Evolutionary conservation across 768 basidiomycete species (phyloP).

Genomic region (Lepiota subincarnata): DNA sequence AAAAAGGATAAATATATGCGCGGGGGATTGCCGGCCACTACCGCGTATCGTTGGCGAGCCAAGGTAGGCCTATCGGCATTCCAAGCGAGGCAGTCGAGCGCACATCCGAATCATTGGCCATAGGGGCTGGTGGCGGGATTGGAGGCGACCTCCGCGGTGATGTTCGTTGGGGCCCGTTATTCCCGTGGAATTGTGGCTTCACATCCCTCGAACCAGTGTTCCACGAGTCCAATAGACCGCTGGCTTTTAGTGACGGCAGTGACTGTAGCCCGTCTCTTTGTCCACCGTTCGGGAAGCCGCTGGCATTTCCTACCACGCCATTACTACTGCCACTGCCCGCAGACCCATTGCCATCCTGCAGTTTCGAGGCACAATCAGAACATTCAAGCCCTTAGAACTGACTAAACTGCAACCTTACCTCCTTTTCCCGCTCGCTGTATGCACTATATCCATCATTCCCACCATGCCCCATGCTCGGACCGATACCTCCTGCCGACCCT

Average conservation of each 20-base stretch:
- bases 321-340: slow-evolving; percentile 9
- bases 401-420: slow-evolving; percentile 11
- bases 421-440: slow-evolving; percentile 19
- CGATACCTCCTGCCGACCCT: slow-evolving; percentile 16
- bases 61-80: slow-evolving; percentile 66
- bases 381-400: slow-evolving; percentile 6
- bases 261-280: slow-evolving; percentile 35
- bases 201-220: slow-evolving; percentile 25
- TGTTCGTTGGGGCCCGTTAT: slow-evolving; percentile 19
- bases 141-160: slow-evolving; percentile 26
- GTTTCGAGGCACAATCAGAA: slow-evolving; percentile 5
- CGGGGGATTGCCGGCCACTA: slow-evolving; percentile 21
- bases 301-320: slow-evolving; percentile 16
- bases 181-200: slow-evolving; percentile 17
- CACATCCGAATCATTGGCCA: slow-evolving; percentile 24
- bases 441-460: slow-evolving; percentile 16
- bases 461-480: slow-evolving; percentile 17
- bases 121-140: slow-evolving; percentile 15
- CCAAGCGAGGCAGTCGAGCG: slow-evolving; percentile 29
- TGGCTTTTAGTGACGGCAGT: slow-evolving; percentile 70
- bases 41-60: slow-evolving; percentile 64
- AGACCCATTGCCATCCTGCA: slow-evolving; percentile 11
- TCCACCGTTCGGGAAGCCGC: slow-evolving; percentile 15
- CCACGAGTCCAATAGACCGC: slow-evolving; percentile 65
- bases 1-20: slow-evolving; percentile 11